These are phyloP conservation scores for Panus rudis DNA, from an alignment of 768 basidiomycete species.

Conservation along the genomic window DNA sequence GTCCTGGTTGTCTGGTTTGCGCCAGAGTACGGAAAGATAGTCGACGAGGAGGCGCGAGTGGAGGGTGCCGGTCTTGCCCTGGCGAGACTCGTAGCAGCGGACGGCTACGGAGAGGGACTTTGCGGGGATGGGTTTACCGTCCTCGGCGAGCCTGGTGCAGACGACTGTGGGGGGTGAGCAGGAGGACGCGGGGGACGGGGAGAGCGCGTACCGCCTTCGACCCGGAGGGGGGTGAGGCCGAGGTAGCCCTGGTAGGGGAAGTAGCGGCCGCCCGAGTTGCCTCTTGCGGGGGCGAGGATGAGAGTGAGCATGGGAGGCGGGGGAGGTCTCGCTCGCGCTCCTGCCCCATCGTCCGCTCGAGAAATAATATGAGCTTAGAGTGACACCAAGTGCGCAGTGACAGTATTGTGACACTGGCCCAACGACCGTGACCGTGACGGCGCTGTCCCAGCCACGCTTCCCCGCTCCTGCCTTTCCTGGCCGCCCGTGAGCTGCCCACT, in stretches of 20 bases:
- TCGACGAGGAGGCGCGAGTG: slow-evolving; percentile 67
- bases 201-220: slow-evolving; percentile 62
- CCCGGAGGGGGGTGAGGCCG: slow-evolving; percentile 70
- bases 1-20: slow-evolving; percentile 48
- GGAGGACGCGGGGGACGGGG: slow-evolving; percentile 1
- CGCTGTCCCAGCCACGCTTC: background rate
- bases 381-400: too few relatives aligned
- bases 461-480: background rate
- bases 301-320: slow-evolving; percentile 57
- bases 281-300: slow-evolving; percentile 59
- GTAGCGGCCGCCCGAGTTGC: slow-evolving; percentile 61
- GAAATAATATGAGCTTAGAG: too few relatives aligned
- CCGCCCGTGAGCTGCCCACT: background rate
- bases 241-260: slow-evolving; percentile 76
- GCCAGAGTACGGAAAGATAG: slow-evolving; percentile 61
- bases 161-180: slow-evolving; percentile 41
- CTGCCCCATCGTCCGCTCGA: too few relatives aligned
- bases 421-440: slow-evolving; percentile 23
- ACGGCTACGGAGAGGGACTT: slow-evolving; percentile 67
- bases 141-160: slow-evolving; percentile 62
- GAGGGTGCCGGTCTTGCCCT: slow-evolving; percentile 48
- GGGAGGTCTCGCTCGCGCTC: slow-evolving; percentile 13
- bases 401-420: slow-evolving; percentile 65
- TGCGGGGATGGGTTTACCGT: slow-evolving; percentile 59
- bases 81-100: slow-evolving; percentile 75